These are phyloP conservation scores for Salvia rosmarinus DNA, from an alignment of 257 asterid genomes.

Conservation along the genomic window DNA sequence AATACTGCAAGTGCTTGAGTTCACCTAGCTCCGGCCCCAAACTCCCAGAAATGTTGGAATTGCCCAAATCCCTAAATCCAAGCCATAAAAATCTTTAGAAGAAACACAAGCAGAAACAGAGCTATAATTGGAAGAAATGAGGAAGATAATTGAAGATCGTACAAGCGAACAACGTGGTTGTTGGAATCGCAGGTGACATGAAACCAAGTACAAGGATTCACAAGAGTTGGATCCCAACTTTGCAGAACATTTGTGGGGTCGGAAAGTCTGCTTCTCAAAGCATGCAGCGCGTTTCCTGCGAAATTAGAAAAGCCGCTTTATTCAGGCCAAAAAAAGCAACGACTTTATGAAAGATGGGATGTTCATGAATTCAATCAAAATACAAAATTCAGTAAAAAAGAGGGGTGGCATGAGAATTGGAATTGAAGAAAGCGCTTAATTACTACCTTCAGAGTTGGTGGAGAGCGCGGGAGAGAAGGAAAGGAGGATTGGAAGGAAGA, in stretches of 20 bases:
- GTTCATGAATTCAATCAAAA: conserved; percentile 20
- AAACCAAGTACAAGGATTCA: conserved; percentile 95
- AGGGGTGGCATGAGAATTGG: neutral
- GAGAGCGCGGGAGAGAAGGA: conserved; percentile 46
- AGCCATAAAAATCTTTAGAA: neutral
- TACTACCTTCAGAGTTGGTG: conserved; percentile 73
- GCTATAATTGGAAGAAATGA: neutral
- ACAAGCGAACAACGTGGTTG: conserved; percentile 84
- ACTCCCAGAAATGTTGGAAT: conserved; percentile 84
- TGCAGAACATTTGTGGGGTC: conserved; percentile 84
- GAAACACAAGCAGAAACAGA: neutral
- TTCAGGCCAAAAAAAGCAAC: neutral
- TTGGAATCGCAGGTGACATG: conserved; percentile 83
- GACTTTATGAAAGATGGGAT: conserved; percentile 18
- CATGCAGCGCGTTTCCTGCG: conserved; percentile 83
- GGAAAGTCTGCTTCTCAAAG: conserved; percentile 66
- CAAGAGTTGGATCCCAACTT: conserved; percentile 98
- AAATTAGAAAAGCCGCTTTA: neutral
- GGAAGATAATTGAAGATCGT: conserved; percentile 36
- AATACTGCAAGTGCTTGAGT: conserved; percentile 77
- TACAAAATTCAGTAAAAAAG: neutral
- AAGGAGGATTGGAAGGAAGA: conserved; percentile 47
- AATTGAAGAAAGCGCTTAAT: neutral
- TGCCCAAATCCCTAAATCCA: conserved; percentile 82
- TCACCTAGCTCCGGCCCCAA: conserved; percentile 87